Percentiles rank a stretch among this genome's conserved stretches.
These are phyloP conservation scores for Trichocladium antarcticum DNA, from an alignment of 495 filamentous ascomycete species.

Conservation along the genomic window DNA sequence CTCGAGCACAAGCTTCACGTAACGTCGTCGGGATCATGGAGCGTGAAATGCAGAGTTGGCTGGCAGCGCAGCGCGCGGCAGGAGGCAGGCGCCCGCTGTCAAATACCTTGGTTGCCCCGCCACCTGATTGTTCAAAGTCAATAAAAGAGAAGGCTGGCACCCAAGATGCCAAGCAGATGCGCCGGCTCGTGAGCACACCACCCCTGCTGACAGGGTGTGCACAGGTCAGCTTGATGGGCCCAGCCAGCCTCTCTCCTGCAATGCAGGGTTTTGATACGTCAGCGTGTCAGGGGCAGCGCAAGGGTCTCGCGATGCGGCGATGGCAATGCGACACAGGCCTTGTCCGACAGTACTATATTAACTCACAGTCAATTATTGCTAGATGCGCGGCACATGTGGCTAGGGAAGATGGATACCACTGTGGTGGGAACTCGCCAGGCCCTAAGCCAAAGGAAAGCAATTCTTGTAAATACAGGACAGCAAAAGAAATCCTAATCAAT, in stretches of 20 bases:
- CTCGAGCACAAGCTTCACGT: not conserved
- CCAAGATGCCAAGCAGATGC: not conserved
- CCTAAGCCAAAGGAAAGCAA: too few species aligned
- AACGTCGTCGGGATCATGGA: not conserved
- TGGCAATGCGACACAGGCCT: too few species aligned
- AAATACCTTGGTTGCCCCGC: constrained; percentile 32
- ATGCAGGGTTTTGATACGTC: not conserved
- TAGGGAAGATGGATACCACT: too few species aligned
- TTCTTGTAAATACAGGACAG: too few species aligned
- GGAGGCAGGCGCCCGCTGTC: constrained; percentile 4
- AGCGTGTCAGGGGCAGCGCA: not conserved
- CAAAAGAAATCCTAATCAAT: not conserved
- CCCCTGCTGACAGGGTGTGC: not conserved
- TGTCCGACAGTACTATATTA: too few species aligned
- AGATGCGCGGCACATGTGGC: too few species aligned
- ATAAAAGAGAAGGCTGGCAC: constrained; percentile 36
- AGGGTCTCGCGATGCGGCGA: not conserved
- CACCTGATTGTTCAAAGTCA: constrained; percentile 28
- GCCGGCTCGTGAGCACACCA: not conserved
- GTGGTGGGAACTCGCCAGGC: too few species aligned
- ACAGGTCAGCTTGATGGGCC: not conserved
- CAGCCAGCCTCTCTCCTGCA: not conserved
- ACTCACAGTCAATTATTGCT: too few species aligned
- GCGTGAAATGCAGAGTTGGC: not conserved
- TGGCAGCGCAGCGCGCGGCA: constrained; percentile 1